Evolutionary conservation across 2,329 filamentous ascomycete genomes (phyloP), one percentile per base, ranked within the genome.

Genomic region (Aspergillus fumigatus): DNA sequence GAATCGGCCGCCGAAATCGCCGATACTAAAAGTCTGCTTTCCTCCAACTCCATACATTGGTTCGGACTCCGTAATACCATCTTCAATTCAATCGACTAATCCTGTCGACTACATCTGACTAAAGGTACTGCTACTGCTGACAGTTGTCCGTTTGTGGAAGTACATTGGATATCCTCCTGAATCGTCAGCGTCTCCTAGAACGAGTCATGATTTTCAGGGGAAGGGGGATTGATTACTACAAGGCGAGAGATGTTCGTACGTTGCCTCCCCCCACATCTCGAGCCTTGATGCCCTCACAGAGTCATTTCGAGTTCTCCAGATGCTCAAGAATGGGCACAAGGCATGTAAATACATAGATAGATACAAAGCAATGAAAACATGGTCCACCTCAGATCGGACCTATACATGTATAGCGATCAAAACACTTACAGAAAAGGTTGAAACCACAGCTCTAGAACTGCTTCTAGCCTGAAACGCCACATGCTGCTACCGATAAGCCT

Each of bases 181-280:
- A 38, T 38, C 32, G 32, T 38, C 14, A 38, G 14, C 32, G 5
- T 17, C 32, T 17, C 32, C 52, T 29, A 49, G 32, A 55, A 54
- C 43, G 51, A 62, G 56, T 26, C 56, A 63, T 60, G 62, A 65
- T 65, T 60, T 63, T 65, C 63, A 65, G 63, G 63, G 62, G 61
- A 17, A 14, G n/a, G 17, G 41, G 41, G 43, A 29, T 4, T 10
- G 43, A 54, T 35, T 19, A 29, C 23, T 19, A 23, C 27, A 25
- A 14, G 10, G n/a, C 7, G 19, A 27, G 21, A n/a, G 47, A 48
- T 26, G 23, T 35, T 51, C 29, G 40, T 35, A 51, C 49, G 49
- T 51, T 51, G 49, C 27, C 29, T 51, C 27, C 23, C 32, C 32
- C 32, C 32, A 17, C 14, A 17, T 38, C 32, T 6, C n/a, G 7